Conservation (phyloP, 2,329 filamentous ascomycete species). For the Diatrype stigma region DNA sequence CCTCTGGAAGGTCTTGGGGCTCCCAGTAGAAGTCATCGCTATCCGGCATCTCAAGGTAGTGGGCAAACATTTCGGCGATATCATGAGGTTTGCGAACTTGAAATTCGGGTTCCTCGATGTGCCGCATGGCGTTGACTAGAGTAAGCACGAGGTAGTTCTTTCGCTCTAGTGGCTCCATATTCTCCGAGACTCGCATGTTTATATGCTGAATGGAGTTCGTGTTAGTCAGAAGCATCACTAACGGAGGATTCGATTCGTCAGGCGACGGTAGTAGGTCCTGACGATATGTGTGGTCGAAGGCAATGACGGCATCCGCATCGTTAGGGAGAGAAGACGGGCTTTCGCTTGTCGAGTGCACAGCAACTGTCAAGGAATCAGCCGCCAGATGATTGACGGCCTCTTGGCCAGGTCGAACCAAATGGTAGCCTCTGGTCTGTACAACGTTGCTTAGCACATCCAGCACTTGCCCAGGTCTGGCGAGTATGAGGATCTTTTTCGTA, state of each 20-base stretch:
- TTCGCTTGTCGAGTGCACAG: slow-evolving; percentile 38
- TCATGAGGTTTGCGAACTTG: slow-evolving; percentile 40
- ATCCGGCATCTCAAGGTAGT: slow-evolving; percentile 37
- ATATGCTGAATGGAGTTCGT: slow-evolving; percentile 54
- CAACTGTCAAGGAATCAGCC: slow-evolving; percentile 30
- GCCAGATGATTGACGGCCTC: slow-evolving; percentile 12
- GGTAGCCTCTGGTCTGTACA: slow-evolving; percentile 34
- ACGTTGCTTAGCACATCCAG: slow-evolving; percentile 50
- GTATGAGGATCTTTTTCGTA: slow-evolving; percentile 47
- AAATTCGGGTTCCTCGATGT: slow-evolving; percentile 36
- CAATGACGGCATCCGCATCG: slow-evolving; percentile 47
- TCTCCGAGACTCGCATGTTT: slow-evolving; percentile 39
- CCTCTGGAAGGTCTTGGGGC: slow-evolving; percentile 41
- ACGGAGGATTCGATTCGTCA: slow-evolving; percentile 27
- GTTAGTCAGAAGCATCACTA: slow-evolving; percentile 46
- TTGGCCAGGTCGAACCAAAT: slow-evolving; percentile 24
- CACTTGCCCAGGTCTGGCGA: slow-evolving; percentile 46
- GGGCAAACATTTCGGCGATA: slow-evolving; percentile 43
- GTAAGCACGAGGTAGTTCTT: slow-evolving; percentile 40
- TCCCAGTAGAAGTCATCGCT: slow-evolving; percentile 41
- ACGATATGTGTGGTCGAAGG: slow-evolving; percentile 49
- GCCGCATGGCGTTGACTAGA: slow-evolving; percentile 26
- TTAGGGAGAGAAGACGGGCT: slow-evolving; percentile 31
- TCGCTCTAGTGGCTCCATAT: slow-evolving; percentile 39
- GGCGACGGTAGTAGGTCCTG: slow-evolving; percentile 26